Evolutionary conservation across 352 stramenopile genomes (phyloP).

Genomic region (Pythium biforme): DNA sequence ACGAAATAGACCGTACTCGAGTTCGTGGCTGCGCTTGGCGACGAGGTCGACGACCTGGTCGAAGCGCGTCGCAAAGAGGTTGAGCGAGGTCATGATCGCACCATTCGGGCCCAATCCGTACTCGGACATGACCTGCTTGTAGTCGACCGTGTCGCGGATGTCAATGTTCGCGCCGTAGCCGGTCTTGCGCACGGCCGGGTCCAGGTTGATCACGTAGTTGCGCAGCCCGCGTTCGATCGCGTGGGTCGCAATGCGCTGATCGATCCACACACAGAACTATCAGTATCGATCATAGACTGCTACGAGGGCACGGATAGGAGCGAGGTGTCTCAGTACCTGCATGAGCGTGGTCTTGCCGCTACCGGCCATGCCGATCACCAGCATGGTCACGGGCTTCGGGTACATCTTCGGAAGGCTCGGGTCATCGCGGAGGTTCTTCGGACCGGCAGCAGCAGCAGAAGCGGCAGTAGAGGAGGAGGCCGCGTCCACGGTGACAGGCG

Average conservation of each 20-base stretch:
- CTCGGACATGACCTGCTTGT: constrained; percentile 98
- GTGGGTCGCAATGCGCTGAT: constrained; percentile 66
- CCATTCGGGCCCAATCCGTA: constrained; percentile 98
- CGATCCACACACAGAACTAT: background rate
- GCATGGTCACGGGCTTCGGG: constrained; percentile 68
- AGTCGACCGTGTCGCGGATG: constrained; percentile 99
- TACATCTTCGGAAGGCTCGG: constrained; percentile 47
- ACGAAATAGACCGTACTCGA: constrained; percentile 63
- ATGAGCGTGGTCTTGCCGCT: constrained; percentile 97
- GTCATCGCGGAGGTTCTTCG: constrained; percentile 21
- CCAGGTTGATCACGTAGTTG: constrained; percentile 98
- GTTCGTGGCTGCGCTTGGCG: constrained; percentile 80
- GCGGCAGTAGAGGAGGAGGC: background rate
- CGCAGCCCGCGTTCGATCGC: constrained; percentile 60
- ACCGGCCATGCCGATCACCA: constrained; percentile 96
- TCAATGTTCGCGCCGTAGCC: constrained; percentile 98
- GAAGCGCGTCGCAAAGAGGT: constrained; percentile 99
- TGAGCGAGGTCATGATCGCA: constrained; percentile 98
- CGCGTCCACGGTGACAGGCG: background rate
- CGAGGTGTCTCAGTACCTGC: constrained; percentile 39
- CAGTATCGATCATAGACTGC: background rate
- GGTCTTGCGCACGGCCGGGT: constrained; percentile 95
- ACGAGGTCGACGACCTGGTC: constrained; percentile 97
- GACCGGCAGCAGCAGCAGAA: background rate
- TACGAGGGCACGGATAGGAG: background rate